These are phyloP conservation scores for Afroboletus lepidellus DNA, from an alignment of 1,284 basidiomycete genomes.

Conservation along the genomic window DNA sequence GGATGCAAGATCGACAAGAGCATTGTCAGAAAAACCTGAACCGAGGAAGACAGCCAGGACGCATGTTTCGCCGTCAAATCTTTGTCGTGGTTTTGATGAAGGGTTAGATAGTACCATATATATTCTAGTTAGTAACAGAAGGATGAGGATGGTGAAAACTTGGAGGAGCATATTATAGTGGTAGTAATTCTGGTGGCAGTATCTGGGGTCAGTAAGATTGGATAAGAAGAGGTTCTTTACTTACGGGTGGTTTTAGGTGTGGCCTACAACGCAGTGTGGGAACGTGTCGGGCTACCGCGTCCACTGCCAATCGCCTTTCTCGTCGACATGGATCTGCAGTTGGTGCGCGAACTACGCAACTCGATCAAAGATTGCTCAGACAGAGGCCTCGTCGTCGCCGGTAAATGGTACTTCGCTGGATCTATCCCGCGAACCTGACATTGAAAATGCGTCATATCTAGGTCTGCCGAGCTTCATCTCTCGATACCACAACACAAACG, in stretches of 20 bases:
- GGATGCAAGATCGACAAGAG: neutral
- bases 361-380: constrained; percentile 62
- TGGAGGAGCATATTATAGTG: constrained; percentile 23
- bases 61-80: constrained; percentile 32
- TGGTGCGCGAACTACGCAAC: constrained; percentile 46
- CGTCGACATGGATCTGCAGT: constrained; percentile 30
- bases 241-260: neutral
- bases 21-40: constrained; percentile 42
- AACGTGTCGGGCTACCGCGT: too few relatives aligned
- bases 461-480: constrained; percentile 73
- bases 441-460: constrained; percentile 29
- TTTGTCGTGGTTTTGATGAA: constrained; percentile 13
- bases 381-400: constrained; percentile 56
- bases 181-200: neutral
- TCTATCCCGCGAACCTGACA: constrained; percentile 12
- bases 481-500: constrained; percentile 55
- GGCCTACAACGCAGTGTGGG: too few relatives aligned
- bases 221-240: neutral
- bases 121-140: constrained; percentile 22
- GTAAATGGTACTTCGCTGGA: constrained; percentile 62
- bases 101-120: constrained; percentile 17
- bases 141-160: constrained; percentile 1
- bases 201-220: neutral
- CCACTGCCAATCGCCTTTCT: too few relatives aligned
- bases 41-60: constrained; percentile 57